Evolutionary conservation across 139 green algal genomes (phyloP).

Genomic region (Coelastrella sp.): DNA sequence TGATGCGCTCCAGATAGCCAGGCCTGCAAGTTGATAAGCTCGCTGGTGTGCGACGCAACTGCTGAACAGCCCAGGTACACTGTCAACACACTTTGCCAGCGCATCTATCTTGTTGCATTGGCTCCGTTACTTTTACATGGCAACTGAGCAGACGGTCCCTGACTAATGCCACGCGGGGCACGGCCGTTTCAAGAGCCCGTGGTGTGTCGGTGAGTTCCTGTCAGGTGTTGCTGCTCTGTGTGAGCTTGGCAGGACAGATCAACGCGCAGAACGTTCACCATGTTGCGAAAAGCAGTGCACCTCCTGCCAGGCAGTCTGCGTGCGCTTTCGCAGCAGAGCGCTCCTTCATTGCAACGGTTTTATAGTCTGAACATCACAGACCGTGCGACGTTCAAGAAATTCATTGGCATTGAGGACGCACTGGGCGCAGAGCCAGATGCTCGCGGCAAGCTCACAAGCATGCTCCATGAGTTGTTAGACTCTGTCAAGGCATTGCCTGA

Average conservation of each 20-base stretch:
- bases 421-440: constrained; percentile 32
- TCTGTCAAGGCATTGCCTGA: constrained; percentile 43
- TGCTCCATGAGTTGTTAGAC: constrained; percentile 27
- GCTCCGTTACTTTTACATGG: too few species aligned
- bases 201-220: too few species aligned
- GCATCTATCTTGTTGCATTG: too few species aligned
- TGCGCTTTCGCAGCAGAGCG: background rate
- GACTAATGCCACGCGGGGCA: background rate
- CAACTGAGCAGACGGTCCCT: background rate
- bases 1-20: too few species aligned
- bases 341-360: background rate
- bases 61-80: too few species aligned
- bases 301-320: constrained; percentile 17
- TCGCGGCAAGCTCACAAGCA: constrained; percentile 16
- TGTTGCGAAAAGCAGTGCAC: constrained; percentile 23
- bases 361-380: constrained; percentile 45
- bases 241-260: too few species aligned
- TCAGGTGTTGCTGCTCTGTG: too few species aligned
- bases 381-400: constrained; percentile 49
- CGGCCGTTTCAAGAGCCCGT: too few species aligned
- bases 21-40: too few species aligned
- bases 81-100: too few species aligned
- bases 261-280: background rate
- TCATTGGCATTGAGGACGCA: constrained; percentile 42
- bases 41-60: too few species aligned